Base-by-base conservation (phyloP, 768 basidiomycete species). In the Termitomyces sp. region DNA sequence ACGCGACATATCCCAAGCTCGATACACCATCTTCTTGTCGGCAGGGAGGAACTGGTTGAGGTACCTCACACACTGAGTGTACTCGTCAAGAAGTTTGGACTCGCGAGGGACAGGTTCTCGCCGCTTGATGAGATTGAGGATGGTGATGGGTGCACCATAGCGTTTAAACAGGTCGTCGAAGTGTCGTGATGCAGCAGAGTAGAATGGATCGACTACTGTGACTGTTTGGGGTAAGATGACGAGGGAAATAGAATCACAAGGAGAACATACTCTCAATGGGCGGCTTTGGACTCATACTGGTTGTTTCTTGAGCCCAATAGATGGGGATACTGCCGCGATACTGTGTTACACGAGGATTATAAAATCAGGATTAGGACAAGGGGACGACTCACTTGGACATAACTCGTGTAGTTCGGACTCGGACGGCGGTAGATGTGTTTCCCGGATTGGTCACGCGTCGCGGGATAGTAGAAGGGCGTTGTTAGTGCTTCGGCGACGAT, bases 271-370 rank as follows among this genome's bases (percentile, higher is more conserved):
- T 94, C 76, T 98, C 94, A 47, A 99, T 97, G 2, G 96, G 96
- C 2, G 97, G 97, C 65, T 89, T 88, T 0, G 94, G 91, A n/a
- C 79, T 89, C 86, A 96, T 94, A 57, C 86, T 87, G 49, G 85
- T 92, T 1, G 86, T 87, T 63, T 98, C 97, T 71, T 99, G 96
- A 12, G 92, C 91, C 97, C 97, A 99, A 70, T 91, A 95, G 3
- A 98, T 81, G 0, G 97, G 97, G 40, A 99, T 98, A 63, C 93
- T 95, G 7, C 96, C 96, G 25, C 96, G 83, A 71, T 96, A 95
- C 88, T 93, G 55, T 14, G 43, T 3, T 15, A 11, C n/a, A 49
- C 62, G 37, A 38, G 43, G 20, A n/a, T n/a, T 10, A 11, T 17
- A 4, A 3, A 42, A 34, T 31, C 9, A 20, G 25, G 47, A 32